phyloP scores from a whole-genome alignment of 2,329 filamentous ascomycete genomes.

The Cladorrhinum sp. region DNA sequence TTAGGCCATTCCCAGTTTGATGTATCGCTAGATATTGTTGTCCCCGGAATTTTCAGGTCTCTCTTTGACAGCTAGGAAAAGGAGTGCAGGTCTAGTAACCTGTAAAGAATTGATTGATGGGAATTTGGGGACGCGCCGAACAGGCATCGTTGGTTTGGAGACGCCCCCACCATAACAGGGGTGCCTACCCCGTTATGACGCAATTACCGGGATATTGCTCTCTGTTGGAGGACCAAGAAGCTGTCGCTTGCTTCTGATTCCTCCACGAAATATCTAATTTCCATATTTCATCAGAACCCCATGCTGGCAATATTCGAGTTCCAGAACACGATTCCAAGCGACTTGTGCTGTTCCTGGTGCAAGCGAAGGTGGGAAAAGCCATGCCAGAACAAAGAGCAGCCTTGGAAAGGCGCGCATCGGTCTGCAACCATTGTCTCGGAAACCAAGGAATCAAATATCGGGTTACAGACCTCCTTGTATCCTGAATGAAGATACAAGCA shows the following conservation, averaged over 20 bases:
- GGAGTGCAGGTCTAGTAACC: not conserved
- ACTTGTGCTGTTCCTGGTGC: not conserved
- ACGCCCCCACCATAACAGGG: conserved; percentile 6
- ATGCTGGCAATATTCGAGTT: not conserved
- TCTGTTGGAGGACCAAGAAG: not conserved
- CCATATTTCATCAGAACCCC: not conserved
- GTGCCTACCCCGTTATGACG: conserved; percentile 22
- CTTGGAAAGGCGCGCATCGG: not conserved
- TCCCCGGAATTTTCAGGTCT: not conserved
- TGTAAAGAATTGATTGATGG: conserved; percentile 1
- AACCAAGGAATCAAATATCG: not conserved
- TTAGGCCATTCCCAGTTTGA: conserved; percentile 3
- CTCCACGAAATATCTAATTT: not conserved
- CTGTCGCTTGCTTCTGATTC: not conserved
- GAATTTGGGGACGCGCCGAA: conserved; percentile 1
- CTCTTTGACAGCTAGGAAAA: not conserved
- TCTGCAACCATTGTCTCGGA: not conserved
- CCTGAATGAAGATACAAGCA: conserved; percentile 87
- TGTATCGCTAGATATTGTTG: conserved; percentile 4
- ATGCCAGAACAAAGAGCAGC: not conserved
- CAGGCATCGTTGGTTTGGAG: conserved; percentile 6
- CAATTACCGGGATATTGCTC: conserved; percentile 9
- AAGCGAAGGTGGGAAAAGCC: not conserved
- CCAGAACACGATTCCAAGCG: not conserved
- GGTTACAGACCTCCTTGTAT: conserved; percentile 77